Percentiles rank a stretch among this genome's conserved stretches.
Conservation (phyloP, 1,284 basidiomycete species). For the Mycena citricolor region DNA sequence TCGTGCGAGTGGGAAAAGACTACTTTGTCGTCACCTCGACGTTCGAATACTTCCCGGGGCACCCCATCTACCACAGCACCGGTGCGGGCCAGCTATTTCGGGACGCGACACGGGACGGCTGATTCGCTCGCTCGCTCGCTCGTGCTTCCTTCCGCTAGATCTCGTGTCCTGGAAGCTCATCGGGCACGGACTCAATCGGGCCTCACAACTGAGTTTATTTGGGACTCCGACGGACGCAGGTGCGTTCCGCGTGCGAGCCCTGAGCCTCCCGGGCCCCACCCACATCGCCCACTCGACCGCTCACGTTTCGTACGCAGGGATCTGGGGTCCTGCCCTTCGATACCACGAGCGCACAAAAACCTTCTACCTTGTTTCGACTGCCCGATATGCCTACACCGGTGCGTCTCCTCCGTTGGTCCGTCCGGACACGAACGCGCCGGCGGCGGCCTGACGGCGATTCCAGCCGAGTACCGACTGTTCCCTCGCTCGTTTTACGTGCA, state of each 20-base stretch:
- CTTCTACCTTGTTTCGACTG: constrained; percentile 36
- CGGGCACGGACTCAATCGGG: constrained; percentile 35
- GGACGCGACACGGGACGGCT: no score
- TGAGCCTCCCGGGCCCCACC: no score
- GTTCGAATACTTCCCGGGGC: constrained; percentile 41
- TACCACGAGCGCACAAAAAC: constrained; percentile 32
- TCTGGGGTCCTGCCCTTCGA: constrained; percentile 34
- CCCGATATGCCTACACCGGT: constrained; percentile 40
- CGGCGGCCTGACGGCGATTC: no score
- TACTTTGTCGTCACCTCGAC: constrained; percentile 41
- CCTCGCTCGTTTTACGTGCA: constrained; percentile 42
- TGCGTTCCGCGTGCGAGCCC: no score
- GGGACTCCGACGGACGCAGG: constrained; percentile 34
- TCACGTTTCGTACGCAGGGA: constrained; percentile 22
- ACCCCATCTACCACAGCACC: constrained; percentile 41
- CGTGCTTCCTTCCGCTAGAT: no score
- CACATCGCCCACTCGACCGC: neutral
- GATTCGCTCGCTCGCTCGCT: neutral
- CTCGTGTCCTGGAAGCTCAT: constrained; percentile 37
- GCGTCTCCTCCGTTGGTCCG: constrained; percentile 6
- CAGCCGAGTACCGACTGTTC: constrained; percentile 38
- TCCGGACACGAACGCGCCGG: neutral
- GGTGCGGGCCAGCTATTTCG: neutral
- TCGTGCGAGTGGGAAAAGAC: constrained; percentile 37
- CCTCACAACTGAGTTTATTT: constrained; percentile 31